phyloP scores from a whole-genome alignment of 257 asterid genomes.

The Knoxia roxburghii region DNA sequence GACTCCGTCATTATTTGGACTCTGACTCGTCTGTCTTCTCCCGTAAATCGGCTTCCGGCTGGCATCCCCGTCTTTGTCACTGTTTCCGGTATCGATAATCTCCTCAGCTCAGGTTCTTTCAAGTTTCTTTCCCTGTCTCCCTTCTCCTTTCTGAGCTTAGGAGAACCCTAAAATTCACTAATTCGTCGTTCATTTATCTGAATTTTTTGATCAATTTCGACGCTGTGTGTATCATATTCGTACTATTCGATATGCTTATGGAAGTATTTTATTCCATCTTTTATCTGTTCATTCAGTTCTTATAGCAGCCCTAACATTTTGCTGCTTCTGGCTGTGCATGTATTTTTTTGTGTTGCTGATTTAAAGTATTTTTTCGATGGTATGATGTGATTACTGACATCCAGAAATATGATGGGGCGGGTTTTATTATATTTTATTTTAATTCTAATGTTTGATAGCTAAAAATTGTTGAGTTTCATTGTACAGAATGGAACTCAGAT shows the following conservation, averaged over 20 bases:
- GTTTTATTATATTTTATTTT: background rate
- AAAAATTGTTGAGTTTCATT: background rate
- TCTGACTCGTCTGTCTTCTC: background rate
- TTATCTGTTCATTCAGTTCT: background rate
- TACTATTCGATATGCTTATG: background rate
- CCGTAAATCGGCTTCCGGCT: background rate
- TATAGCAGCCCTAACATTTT: background rate
- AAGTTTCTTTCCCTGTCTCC: background rate
- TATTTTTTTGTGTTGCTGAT: background rate
- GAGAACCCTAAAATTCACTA: conserved; percentile 4
- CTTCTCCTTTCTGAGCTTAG: no score
- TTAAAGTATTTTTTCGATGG: background rate
- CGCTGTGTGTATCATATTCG: background rate
- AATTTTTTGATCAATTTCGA: no score
- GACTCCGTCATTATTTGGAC: background rate
- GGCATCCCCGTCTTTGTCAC: background rate
- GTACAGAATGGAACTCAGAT: background rate
- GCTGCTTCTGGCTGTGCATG: background rate
- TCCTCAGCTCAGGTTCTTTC: conserved; percentile 1
- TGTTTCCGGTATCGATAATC: background rate
- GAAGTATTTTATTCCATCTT: background rate
- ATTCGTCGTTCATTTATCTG: background rate
- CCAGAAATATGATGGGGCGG: background rate
- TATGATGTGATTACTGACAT: no score
- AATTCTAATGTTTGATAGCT: background rate